Percentiles rank a stretch among this genome's conserved stretches.
These are phyloP conservation scores for Bruguiera parviflora DNA, from an alignment of 345 rosid species.

Conservation along the genomic window DNA sequence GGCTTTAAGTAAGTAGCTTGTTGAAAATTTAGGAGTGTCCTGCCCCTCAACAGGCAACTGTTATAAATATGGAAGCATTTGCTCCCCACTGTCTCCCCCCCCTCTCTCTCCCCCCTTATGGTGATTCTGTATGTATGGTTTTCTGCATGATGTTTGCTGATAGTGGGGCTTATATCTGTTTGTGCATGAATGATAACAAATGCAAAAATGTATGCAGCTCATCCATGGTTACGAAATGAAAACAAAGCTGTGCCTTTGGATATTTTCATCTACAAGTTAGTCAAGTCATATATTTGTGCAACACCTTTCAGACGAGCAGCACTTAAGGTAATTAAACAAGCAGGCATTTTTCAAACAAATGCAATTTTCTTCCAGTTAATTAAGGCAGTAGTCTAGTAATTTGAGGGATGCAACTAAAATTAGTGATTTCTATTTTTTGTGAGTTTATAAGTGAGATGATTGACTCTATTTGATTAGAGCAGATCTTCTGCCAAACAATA, in stretches of 20 bases:
- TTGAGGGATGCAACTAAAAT: too few species aligned
- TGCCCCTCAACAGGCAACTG: not conserved
- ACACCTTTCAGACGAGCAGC: slow-evolving; percentile 78
- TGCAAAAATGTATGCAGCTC: slow-evolving; percentile 47
- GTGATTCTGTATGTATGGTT: not conserved
- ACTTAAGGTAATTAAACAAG: slow-evolving; percentile 46
- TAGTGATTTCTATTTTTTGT: not conserved
- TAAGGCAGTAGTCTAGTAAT: too few species aligned
- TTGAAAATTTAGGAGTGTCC: not conserved
- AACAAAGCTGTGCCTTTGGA: slow-evolving; percentile 63
- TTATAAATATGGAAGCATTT: not conserved
- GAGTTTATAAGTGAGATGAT: not conserved
- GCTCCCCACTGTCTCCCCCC: not conserved
- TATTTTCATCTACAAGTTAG: slow-evolving; percentile 70
- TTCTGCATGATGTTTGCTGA: not conserved
- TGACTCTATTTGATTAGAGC: not conserved
- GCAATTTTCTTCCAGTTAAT: too few species aligned
- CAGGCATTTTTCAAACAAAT: not conserved
- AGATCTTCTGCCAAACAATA: not conserved
- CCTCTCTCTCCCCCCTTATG: not conserved
- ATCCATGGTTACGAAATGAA: slow-evolving; percentile 78
- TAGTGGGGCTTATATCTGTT: not conserved
- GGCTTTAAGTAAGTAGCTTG: slow-evolving; percentile 62
- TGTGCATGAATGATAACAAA: slow-evolving; percentile 1
- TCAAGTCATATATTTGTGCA: slow-evolving; percentile 64